Conservation (phyloP, 345 rosid genomes). For the Cardamine chenopodiifolia region DNA sequence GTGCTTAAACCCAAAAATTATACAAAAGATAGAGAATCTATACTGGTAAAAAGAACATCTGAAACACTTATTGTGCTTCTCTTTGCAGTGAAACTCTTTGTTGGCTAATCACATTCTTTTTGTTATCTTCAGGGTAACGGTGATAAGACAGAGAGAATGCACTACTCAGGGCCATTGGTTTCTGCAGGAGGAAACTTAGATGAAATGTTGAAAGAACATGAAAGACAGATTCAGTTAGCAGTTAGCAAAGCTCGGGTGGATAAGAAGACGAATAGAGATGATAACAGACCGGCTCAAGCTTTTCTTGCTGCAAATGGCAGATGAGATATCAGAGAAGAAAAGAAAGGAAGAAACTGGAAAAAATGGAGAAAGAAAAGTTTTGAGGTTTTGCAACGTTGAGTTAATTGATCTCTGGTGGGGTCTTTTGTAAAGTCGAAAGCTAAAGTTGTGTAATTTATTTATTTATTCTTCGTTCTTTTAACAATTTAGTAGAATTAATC, state of each 20-base stretch:
- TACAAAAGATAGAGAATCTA: constrained; percentile 44
- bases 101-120: neutral
- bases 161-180: constrained; percentile 75
- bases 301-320: constrained; percentile 38
- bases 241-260: constrained; percentile 72
- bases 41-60: constrained; percentile 46
- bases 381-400: constrained; percentile 17
- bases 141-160: constrained; percentile 51
- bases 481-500: neutral
- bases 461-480: constrained; percentile 12
- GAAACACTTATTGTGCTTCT: neutral
- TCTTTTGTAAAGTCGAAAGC: constrained; percentile 28
- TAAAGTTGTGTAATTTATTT: constrained; percentile 12
- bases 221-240: constrained; percentile 75
- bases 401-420: constrained; percentile 17
- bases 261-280: constrained; percentile 50
- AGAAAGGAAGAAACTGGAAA: constrained; percentile 19
- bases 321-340: constrained; percentile 18
- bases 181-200: constrained; percentile 71
- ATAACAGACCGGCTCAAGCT: constrained; percentile 27
- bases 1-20: constrained; percentile 41
- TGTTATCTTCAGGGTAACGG: constrained; percentile 42
- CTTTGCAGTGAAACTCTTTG: constrained; percentile 21
- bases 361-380: neutral
- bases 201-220: constrained; percentile 90